Conservation (phyloP, 495 filamentous ascomycete genomes). For the Penicillium fimorum region DNA sequence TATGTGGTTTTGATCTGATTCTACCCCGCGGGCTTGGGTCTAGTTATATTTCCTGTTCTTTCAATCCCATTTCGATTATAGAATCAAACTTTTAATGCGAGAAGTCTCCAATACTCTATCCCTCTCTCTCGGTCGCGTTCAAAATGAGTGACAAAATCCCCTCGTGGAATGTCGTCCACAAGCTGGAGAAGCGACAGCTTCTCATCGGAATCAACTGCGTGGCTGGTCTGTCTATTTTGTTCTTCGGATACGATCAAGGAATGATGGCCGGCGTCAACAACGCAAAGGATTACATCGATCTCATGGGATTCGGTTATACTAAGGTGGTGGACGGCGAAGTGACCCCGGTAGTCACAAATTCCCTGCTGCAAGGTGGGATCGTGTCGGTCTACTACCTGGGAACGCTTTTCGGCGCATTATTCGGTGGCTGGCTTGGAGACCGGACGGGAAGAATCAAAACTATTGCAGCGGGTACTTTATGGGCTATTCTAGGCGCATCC, state of each 20-base stretch:
- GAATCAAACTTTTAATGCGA: neutral
- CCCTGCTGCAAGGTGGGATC: constrained; percentile 66
- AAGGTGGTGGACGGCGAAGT: constrained; percentile 43
- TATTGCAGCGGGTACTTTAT: constrained; percentile 54
- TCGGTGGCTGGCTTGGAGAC: constrained; percentile 62
- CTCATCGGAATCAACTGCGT: constrained; percentile 65
- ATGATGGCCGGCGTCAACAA: constrained; percentile 78
- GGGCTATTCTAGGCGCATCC: constrained; percentile 58
- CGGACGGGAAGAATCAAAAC: constrained; percentile 60
- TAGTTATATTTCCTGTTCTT: neutral
- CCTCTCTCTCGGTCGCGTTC: constrained; percentile 6
- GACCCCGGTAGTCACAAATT: constrained; percentile 57
- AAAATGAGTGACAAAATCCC: constrained; percentile 49
- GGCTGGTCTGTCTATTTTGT: constrained; percentile 59
- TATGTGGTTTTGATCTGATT: neutral
- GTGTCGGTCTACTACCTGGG: constrained; percentile 71
- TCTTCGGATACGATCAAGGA: constrained; percentile 67
- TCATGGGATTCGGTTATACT: constrained; percentile 65
- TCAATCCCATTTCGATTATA: neutral
- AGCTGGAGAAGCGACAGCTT: constrained; percentile 60
- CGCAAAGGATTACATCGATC: constrained; percentile 59
- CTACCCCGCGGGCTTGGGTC: constrained; percentile 8
- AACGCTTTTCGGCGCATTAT: constrained; percentile 57
- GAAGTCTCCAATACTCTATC: neutral
- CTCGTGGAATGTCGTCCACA: constrained; percentile 58